Conservation (phyloP, 805 yeast species). For the Nakazawaea molendinolei region DNA sequence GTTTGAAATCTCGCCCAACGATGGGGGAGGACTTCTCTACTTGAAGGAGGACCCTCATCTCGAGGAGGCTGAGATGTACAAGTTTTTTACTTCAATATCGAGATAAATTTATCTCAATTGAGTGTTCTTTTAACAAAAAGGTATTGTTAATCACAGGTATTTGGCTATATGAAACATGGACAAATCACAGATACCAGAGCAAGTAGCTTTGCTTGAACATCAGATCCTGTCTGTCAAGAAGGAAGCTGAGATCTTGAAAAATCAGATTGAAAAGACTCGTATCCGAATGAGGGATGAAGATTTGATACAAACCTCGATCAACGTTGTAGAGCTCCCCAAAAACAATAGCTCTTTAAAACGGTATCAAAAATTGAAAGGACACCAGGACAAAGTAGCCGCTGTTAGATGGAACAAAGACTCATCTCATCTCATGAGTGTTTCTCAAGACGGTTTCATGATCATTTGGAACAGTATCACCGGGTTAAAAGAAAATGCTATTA, state of each 20-base stretch:
- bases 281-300: constrained; percentile 6
- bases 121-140: no score
- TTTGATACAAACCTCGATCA: constrained; percentile 1
- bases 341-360: constrained; percentile 12
- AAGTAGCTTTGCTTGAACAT: not conserved
- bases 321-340: not conserved
- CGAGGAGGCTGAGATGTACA: no score
- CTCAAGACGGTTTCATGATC: constrained; percentile 82
- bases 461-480: constrained; percentile 79
- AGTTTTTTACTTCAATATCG: no score
- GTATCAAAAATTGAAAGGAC: constrained; percentile 46
- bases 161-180: constrained; percentile 1
- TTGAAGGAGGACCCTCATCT: no score
- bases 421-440: constrained; percentile 56
- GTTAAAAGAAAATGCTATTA: constrained; percentile 61
- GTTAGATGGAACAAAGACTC: constrained; percentile 65
- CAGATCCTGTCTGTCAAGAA: constrained; percentile 1
- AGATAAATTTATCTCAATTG: no score
- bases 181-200: not conserved
- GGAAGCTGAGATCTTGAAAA: not conserved
- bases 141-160: no score
- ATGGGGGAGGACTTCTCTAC: no score
- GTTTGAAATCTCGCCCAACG: no score
- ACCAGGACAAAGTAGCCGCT: constrained; percentile 65
- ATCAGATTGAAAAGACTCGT: constrained; percentile 6